These are phyloP conservation scores for Cardamine chenopodiifolia DNA, from an alignment of 345 rosid genomes.

Conservation along the genomic window DNA sequence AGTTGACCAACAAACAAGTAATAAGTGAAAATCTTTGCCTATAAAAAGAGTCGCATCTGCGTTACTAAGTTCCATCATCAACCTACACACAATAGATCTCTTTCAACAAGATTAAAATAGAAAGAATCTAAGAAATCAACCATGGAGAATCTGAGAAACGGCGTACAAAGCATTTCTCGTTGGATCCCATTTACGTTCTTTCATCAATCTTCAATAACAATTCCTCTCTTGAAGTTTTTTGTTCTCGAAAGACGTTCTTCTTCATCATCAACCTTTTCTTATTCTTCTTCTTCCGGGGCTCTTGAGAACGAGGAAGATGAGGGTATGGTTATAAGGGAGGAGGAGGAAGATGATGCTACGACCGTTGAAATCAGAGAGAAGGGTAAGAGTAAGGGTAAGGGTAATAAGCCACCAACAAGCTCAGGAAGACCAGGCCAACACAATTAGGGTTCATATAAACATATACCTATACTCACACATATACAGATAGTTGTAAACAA, in stretches of 20 bases:
- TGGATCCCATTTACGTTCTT: slow-evolving; percentile 23
- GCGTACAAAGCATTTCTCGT: slow-evolving; percentile 15
- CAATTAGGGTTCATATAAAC: slow-evolving; percentile 6
- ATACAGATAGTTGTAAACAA: not conserved
- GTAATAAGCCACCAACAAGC: slow-evolving; percentile 3
- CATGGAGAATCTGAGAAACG: slow-evolving; percentile 28
- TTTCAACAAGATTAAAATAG: not conserved
- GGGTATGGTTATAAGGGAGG: not conserved
- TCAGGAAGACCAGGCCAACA: slow-evolving; percentile 28
- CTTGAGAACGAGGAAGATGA: slow-evolving; percentile 21
- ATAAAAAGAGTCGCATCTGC: slow-evolving; percentile 18
- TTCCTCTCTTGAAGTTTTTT: slow-evolving; percentile 29
- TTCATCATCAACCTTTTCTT: not conserved
- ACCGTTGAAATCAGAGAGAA: slow-evolving; percentile 7
- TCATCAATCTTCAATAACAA: slow-evolving; percentile 17
- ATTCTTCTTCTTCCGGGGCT: not conserved
- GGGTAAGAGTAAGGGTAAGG: not conserved
- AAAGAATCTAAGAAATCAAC: not conserved
- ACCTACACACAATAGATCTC: slow-evolving; percentile 23
- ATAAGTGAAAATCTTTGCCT: not conserved
- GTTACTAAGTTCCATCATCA: slow-evolving; percentile 38
- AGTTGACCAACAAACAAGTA: slow-evolving; percentile 36
- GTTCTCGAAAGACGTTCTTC: slow-evolving; percentile 15
- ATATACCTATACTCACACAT: not conserved
- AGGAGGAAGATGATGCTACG: slow-evolving; percentile 8